Evolutionary conservation across 2,329 filamentous ascomycete species (phyloP), one percentile per base, ranked within the genome.

Genomic region (Alternaria ethzedia): DNA sequence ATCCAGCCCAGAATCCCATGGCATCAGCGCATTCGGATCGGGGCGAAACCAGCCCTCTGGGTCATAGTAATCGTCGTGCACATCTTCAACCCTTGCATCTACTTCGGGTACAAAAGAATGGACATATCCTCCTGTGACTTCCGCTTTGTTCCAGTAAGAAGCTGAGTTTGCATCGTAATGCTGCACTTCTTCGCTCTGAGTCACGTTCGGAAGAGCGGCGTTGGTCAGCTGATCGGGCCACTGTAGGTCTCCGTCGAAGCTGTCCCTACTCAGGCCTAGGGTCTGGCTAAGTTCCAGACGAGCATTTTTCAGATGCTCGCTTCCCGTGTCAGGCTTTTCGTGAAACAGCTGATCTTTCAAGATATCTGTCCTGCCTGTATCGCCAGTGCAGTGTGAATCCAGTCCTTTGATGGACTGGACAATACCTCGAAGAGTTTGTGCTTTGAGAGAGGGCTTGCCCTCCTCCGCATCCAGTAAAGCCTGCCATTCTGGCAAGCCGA

Each of bases 311-410:
- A n/a, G 17, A 4, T 23, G 5, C 13, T 41, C 30, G 13, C 41
- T 41, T 15, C 7, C 6, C 1, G 11, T 15, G 4, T 17, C 17
- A 13, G 9, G n/a, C 0, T 25, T 12, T 5, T 25, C 28, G 21
- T 25, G 13, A 13, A 2, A 25, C 3, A 8, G 0, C 11, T 3
- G 3, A 36, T n/a, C 1, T 3, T 8, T 10, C 4, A 17, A 20
- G n/a, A 6, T 23, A 6, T 9, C 2, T 25, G 15, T 5, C 4
- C 9, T 0, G 20, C 6, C 36, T 52, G 28, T 1, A 36, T 25
- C 30, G 2, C 20, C 13, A 1, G 13, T 13, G 13, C 5, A 1
- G 0, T 52, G 20, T 2, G 8, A 0, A 5, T 13, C 12, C n/a
- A n/a, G 28, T 5, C n/a, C 9, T 52, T 25, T 21, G 15, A 52